Conservation (phyloP, 305 asterid species). For the Stenogyne calaminthoides region DNA sequence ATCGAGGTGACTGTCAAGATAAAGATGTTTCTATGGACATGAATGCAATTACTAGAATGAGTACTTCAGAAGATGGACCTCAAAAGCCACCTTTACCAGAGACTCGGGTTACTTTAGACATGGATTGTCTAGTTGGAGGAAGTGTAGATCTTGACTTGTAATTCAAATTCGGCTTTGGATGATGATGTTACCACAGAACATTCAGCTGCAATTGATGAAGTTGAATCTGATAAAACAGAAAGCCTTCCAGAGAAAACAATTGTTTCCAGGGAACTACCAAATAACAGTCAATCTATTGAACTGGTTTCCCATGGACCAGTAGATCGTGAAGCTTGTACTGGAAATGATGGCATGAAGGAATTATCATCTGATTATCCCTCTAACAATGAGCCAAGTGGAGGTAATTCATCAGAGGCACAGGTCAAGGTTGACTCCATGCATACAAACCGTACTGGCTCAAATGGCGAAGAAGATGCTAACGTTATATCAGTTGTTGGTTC, state of each 20-base stretch:
- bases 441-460: constrained; percentile 30
- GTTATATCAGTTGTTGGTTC: constrained; percentile 34
- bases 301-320: constrained; percentile 36
- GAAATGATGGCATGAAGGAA: constrained; percentile 31
- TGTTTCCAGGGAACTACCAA: constrained; percentile 39
- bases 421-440: constrained; percentile 36
- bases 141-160: constrained; percentile 34
- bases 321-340: constrained; percentile 40
- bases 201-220: constrained; percentile 37
- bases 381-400: constrained; percentile 39
- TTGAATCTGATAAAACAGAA: constrained; percentile 37
- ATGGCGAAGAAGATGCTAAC: constrained; percentile 38
- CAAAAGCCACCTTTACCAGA: constrained; percentile 42
- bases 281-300: constrained; percentile 42
- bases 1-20: constrained; percentile 38
- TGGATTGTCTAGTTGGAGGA: constrained; percentile 42
- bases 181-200: constrained; percentile 36
- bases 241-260: constrained; percentile 27
- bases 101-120: constrained; percentile 34
- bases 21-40: constrained; percentile 41
- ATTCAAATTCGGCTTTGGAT: constrained; percentile 38
- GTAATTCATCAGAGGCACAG: constrained; percentile 36
- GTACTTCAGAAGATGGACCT: constrained; percentile 31
- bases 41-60: constrained; percentile 40
- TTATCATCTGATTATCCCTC: constrained; percentile 36